These are phyloP conservation scores for Dioszegia crocea DNA, from an alignment of 768 basidiomycete species.

Conservation along the genomic window DNA sequence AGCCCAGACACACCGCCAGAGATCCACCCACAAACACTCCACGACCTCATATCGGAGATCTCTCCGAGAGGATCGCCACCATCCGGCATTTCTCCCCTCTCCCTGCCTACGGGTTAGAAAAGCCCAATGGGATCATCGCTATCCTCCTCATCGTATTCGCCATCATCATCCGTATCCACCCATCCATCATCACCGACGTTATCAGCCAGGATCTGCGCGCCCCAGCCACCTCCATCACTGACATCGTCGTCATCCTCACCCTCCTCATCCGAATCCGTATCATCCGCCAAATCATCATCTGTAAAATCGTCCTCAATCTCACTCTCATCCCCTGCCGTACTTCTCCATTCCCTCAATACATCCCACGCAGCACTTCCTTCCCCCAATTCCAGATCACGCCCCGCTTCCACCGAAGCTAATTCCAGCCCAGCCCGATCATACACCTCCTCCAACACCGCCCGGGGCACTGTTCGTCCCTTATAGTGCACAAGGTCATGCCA, in stretches of 20 bases:
- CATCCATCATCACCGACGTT: constrained; percentile 1
- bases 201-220: neutral
- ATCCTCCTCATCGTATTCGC: constrained; percentile 1
- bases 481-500: neutral
- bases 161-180: constrained; percentile 12
- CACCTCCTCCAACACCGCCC: neutral
- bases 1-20: no score
- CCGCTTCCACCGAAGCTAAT: neutral
- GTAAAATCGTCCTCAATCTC: constrained; percentile 5
- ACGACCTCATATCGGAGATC: no score
- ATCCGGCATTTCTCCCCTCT: no score
- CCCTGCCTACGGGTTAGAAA: no score
- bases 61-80: no score
- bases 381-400: neutral
- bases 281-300: constrained; percentile 5
- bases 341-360: constrained; percentile 5
- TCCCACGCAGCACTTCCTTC: neutral
- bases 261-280: constrained; percentile 1
- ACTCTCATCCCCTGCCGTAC: constrained; percentile 6
- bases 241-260: constrained; percentile 3
- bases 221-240: neutral
- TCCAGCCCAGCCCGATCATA: neutral
- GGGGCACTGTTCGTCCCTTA: neutral
- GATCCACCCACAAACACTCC: no score
- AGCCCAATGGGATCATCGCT: constrained; percentile 8